Base-by-base conservation (phyloP, 1,284 basidiomycete species). In the Ustilago crameri region DNA sequence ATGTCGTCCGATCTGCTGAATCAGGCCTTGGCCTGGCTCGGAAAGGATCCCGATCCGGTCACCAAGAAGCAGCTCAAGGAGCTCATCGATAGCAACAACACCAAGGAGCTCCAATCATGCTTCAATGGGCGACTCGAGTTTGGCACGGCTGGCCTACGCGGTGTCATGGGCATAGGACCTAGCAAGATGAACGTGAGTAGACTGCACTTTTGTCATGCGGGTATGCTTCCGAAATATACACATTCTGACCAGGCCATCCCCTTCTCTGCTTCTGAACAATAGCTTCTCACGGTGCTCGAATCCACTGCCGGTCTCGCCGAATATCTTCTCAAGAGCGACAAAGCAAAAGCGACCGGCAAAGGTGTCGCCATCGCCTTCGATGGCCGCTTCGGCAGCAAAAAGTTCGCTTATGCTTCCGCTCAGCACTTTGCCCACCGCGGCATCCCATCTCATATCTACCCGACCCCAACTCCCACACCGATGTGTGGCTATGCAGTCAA, bases 361-460 rank as follows among this genome's bases (percentile, higher is more conserved):
- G 72, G 78, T n/a, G 78, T 79, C n/a, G 78, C 75, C 12, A 76
- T 79, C 42, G 78, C 75, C 17, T 79, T 78, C 42, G 78, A 79
- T 22, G 78, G 78, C 10, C 56, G 78, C 3, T 78, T 75, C 44
- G 75, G 75, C 35, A 73, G 67, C 53, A 74, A 64, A 22, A 59
- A 68, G 12, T 77, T 76, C 27, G 76, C 77, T 38, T 59, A 74
- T 24, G 43, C 66, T 17, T 75, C 78, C 18, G 72, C 78, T 4
- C 68, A 70, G 34, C 74, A 78, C 43, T 60, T 80, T 30, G 72
- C 74, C 5, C 59, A 55, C 22, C 56, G 54, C 3, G 76, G 74
- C 32, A 65, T 80, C 40, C 69, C 69, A 5, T 67, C 64, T 23
- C 56, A 51, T 35, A 73, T 78, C 55, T 80, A 70, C 23, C 60